phyloP scores from a whole-genome alignment of 306 rosid species.

The Malus asiatica region DNA sequence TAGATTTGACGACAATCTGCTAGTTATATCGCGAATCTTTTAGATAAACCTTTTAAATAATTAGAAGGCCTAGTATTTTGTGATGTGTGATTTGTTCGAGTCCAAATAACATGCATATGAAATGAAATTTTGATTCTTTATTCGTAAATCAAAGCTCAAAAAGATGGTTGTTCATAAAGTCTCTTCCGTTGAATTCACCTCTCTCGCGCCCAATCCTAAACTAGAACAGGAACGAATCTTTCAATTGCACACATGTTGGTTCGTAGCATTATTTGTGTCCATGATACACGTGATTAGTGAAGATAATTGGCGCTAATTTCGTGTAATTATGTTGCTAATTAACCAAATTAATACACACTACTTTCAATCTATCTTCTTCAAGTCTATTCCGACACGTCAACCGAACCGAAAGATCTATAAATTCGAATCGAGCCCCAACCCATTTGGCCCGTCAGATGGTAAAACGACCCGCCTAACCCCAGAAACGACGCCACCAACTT shows the following conservation, averaged over 20 bases:
- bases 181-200: too few species aligned
- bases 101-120: too few species aligned
- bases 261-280: neutral
- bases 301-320: neutral
- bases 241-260: too few species aligned
- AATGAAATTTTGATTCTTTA: too few species aligned
- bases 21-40: too few species aligned
- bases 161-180: accelerated
- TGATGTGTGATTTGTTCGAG: too few species aligned
- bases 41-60: too few species aligned
- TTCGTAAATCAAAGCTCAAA: too few species aligned
- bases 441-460: neutral
- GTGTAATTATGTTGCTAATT: neutral
- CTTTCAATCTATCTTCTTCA: neutral
- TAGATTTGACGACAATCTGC: too few species aligned
- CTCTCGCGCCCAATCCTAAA: too few species aligned
- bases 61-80: too few species aligned
- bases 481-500: neutral
- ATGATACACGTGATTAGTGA: neutral
- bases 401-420: neutral
- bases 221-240: too few species aligned
- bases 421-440: neutral
- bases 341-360: neutral
- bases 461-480: neutral
- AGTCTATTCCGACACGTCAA: neutral